phyloP scores from a whole-genome alignment of 2,329 filamentous ascomycete genomes.

The Cadophora sp. region DNA sequence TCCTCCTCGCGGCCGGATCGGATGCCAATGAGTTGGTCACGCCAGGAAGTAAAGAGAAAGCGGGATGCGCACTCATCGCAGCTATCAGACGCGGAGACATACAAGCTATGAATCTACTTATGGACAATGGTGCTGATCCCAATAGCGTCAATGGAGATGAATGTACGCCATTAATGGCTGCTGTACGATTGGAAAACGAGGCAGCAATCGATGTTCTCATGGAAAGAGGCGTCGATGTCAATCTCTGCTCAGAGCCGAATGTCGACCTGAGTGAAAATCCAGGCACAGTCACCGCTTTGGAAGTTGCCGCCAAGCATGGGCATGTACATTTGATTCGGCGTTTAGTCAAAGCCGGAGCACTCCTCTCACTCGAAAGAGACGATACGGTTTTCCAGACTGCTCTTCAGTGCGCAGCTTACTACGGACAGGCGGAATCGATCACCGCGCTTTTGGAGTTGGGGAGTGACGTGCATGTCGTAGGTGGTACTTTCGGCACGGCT shows the following conservation, averaged over 20 bases:
- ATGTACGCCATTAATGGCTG: constrained; percentile 4
- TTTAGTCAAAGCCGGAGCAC: not conserved
- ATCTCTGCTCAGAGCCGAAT: constrained; percentile 4
- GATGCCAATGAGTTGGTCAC: constrained; percentile 10
- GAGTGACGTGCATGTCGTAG: constrained; percentile 13
- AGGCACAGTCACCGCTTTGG: not conserved
- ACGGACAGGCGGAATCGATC: constrained; percentile 7
- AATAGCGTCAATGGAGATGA: constrained; percentile 1
- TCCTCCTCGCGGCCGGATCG: not conserved
- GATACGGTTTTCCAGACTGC: constrained; percentile 7
- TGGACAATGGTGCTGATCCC: constrained; percentile 10
- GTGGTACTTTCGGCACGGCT: constrained; percentile 8
- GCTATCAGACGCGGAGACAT: constrained; percentile 1
- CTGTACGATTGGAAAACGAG: not conserved
- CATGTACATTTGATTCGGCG: constrained; percentile 7
- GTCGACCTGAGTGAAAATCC: not conserved
- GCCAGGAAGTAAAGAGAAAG: constrained; percentile 5
- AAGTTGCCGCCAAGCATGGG: not conserved
- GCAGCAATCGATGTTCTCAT: not conserved
- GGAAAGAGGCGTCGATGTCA: constrained; percentile 9
- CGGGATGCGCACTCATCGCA: not conserved
- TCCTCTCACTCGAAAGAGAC: not conserved
- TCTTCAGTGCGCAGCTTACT: constrained; percentile 13
- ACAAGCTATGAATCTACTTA: not conserved
- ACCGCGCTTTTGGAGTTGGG: constrained; percentile 2